Conservation (phyloP, 345 rosid genomes). For the Dipteronia sinensis region DNA sequence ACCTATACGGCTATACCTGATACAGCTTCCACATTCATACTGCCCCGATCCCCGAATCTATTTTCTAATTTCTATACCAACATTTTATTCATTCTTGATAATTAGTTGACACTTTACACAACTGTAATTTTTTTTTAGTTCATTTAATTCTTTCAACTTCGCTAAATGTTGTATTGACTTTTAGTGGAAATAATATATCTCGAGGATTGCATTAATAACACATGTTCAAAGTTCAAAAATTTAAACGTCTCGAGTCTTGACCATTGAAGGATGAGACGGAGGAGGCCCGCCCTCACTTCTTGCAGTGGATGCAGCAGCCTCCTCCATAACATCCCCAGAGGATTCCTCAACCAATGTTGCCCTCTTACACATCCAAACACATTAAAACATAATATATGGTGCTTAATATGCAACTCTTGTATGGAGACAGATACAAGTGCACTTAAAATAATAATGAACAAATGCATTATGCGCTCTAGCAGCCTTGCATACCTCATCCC, state of each 20-base stretch:
- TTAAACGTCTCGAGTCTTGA: too few species aligned
- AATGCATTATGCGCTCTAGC: neutral
- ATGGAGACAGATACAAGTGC: neutral
- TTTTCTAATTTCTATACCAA: neutral
- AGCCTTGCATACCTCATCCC: neutral
- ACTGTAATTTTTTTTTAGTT: slow-evolving; percentile 14
- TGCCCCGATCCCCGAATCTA: too few species aligned
- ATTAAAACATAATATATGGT: neutral
- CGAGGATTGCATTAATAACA: too few species aligned
- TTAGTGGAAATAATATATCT: neutral
- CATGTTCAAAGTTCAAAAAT: too few species aligned
- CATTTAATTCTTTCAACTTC: slow-evolving; percentile 16
- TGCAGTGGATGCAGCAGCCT: neutral
- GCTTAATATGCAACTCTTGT: neutral
- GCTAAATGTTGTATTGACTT: neutral
- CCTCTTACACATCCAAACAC: neutral
- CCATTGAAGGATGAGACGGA: too few species aligned
- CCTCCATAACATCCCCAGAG: neutral
- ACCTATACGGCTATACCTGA: neutral
- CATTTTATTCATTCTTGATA: slow-evolving; percentile 14
- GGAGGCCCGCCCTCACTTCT: too few species aligned
- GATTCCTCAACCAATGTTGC: neutral
- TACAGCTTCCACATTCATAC: neutral
- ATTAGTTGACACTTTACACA: neutral
- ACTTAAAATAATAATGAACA: slow-evolving; percentile 1